These are phyloP conservation scores for Chrysosporium keratinophilum DNA, from an alignment of 2,329 filamentous ascomycete genomes.

Conservation along the genomic window DNA sequence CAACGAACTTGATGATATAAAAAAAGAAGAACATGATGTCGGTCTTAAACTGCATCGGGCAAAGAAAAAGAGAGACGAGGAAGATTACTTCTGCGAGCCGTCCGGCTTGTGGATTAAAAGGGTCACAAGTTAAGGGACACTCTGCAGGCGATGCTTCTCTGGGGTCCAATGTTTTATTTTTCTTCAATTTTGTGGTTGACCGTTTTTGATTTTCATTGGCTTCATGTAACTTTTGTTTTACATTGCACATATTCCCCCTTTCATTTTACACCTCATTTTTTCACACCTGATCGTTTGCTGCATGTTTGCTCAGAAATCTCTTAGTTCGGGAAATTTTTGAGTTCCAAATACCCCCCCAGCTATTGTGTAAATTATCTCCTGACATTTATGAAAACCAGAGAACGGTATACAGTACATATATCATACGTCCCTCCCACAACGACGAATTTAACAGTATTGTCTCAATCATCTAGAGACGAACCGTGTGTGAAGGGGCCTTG, in stretches of 20 bases:
- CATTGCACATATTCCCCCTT: conserved; percentile 3
- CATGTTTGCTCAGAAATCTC: not conserved
- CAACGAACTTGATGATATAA: conserved; percentile 59
- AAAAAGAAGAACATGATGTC: conserved; percentile 66
- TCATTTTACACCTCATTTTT: conserved; percentile 1
- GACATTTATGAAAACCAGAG: no score
- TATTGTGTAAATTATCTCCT: no score
- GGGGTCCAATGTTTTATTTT: not conserved
- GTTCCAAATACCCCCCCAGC: no score
- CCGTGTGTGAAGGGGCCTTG: not conserved
- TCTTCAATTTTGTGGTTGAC: not conserved
- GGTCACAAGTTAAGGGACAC: conserved; percentile 51
- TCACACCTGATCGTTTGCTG: not conserved
- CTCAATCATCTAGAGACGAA: not conserved
- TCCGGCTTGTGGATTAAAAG: conserved; percentile 67
- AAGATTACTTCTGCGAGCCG: conserved; percentile 39
- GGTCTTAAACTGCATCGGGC: conserved; percentile 64
- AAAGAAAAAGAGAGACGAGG: conserved; percentile 63
- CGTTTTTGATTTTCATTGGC: not conserved
- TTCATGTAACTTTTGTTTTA: not conserved
- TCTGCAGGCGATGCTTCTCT: not conserved
- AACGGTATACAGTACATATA: not conserved
- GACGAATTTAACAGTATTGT: not conserved
- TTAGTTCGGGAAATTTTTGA: no score
- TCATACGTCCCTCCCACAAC: not conserved